Evolutionary conservation across 2,329 filamentous ascomycete genomes (phyloP).

Genomic region (Curvularia eragrostidis): DNA sequence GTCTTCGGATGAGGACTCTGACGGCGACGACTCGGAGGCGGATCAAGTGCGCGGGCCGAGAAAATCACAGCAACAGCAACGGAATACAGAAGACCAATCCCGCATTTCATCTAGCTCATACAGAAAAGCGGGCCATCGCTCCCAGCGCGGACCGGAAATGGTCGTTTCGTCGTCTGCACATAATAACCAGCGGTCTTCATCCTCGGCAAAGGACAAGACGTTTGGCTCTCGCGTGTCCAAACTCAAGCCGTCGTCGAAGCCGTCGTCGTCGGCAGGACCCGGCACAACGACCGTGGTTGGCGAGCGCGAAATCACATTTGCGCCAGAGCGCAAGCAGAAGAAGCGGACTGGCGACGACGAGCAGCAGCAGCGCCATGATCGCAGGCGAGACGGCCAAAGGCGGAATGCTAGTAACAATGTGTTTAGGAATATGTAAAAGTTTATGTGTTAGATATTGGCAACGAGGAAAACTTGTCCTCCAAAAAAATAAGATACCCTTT

Average conservation of each 20-base stretch:
- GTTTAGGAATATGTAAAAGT: constrained; percentile 67
- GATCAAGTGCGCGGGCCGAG: constrained; percentile 19
- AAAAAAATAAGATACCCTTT: constrained; percentile 1
- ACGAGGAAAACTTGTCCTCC: not conserved
- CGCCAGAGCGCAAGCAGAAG: constrained; percentile 62
- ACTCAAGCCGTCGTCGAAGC: constrained; percentile 41
- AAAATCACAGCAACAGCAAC: constrained; percentile 30
- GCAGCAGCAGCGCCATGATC: constrained; percentile 29
- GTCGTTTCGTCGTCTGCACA: constrained; percentile 57
- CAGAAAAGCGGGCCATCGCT: constrained; percentile 62
- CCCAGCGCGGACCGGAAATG: constrained; percentile 57
- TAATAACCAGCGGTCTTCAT: constrained; percentile 39
- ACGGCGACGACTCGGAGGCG: constrained; percentile 33
- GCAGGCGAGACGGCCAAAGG: constrained; percentile 60
- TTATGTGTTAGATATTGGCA: not conserved
- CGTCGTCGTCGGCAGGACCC: constrained; percentile 14
- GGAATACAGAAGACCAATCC: constrained; percentile 38
- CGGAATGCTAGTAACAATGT: constrained; percentile 79
- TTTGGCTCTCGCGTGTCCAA: constrained; percentile 63
- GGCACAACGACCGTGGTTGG: constrained; percentile 51
- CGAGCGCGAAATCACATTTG: constrained; percentile 74
- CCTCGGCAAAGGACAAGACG: constrained; percentile 58
- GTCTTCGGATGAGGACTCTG: constrained; percentile 44
- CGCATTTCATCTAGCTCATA: constrained; percentile 70
- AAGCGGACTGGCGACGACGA: constrained; percentile 20